A percentile compares a stretch with the other conserved stretches of the same genome.
These are phyloP conservation scores for Fusarium virguliforme DNA, from an alignment of 2,329 filamentous ascomycete genomes.

Conservation along the genomic window DNA sequence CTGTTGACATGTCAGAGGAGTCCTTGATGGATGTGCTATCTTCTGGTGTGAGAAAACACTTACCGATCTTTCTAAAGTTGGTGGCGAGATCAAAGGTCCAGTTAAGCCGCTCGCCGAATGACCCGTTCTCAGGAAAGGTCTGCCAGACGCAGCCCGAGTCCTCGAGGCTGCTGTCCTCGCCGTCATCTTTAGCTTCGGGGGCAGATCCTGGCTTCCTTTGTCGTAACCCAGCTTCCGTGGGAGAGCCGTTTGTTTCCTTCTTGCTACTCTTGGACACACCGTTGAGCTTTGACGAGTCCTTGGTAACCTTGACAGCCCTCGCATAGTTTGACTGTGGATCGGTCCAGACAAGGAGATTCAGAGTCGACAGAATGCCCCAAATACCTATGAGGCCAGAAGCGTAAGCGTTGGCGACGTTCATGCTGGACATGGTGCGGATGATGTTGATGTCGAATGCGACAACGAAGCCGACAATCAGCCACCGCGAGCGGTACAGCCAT, in stretches of 20 bases:
- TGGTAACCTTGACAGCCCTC: conserved; percentile 61
- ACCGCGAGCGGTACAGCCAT: conserved; percentile 67
- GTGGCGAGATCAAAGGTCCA: conserved; percentile 72
- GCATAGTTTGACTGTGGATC: conserved; percentile 71
- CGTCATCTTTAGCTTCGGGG: conserved; percentile 1
- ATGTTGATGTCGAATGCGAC: conserved; percentile 63
- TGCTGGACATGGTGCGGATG: conserved; percentile 62
- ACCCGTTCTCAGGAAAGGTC: conserved; percentile 67
- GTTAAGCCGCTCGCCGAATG: conserved; percentile 66
- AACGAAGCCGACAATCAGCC: conserved; percentile 64
- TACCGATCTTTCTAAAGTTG: conserved; percentile 71
- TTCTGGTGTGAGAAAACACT: conserved; percentile 32
- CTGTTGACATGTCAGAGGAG: conserved; percentile 51
- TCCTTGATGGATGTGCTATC: background rate
- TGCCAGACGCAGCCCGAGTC: conserved; percentile 73
- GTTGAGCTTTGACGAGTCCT: conserved; percentile 10
- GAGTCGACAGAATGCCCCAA: conserved; percentile 67
- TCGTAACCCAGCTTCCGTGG: conserved; percentile 32
- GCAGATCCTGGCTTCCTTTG: conserved; percentile 34
- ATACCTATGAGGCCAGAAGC: conserved; percentile 64
- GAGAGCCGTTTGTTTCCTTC: background rate
- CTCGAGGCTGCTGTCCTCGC: conserved; percentile 30
- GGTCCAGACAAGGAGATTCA: conserved; percentile 68
- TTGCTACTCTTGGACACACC: background rate
- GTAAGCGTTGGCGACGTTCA: conserved; percentile 68